A percentile compares a stretch with the other conserved stretches of the same genome.
phyloP scores from a whole-genome alignment of 805 yeast genomes.

The Metschnikowia colocasiae region DNA sequence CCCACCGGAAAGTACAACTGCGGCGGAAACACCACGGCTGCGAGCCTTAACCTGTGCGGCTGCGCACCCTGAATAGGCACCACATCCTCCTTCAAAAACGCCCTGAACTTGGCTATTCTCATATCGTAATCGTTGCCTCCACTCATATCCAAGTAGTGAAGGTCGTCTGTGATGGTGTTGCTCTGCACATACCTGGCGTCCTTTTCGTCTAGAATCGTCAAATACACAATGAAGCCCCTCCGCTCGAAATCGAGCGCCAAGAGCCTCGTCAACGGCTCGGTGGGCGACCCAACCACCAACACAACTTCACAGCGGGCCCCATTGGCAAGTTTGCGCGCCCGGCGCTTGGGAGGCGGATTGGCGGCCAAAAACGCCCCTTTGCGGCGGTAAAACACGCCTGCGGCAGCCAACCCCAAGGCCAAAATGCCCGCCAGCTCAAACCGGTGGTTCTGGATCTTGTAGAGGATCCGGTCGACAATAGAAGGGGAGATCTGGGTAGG shows the following conservation, averaged over 20 bases:
- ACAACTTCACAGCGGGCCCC: conserved; percentile 78
- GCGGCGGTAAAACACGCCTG: conserved; percentile 7
- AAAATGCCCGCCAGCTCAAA: conserved; percentile 7
- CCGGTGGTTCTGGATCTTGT: not conserved
- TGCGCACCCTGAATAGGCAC: conserved; percentile 56
- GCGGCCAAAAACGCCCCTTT: conserved; percentile 8
- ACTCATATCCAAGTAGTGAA: conserved; percentile 59
- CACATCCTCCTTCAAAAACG: conserved; percentile 50
- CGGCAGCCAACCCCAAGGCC: conserved; percentile 11
- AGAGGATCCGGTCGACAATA: not conserved
- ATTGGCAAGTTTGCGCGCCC: conserved; percentile 59
- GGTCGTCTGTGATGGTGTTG: conserved; percentile 62
- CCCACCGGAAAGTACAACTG: conserved; percentile 66
- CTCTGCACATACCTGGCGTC: conserved; percentile 49
- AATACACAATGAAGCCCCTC: conserved; percentile 77
- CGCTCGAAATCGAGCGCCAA: conserved; percentile 71
- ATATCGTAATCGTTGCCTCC: conserved; percentile 41
- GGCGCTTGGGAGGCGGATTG: conserved; percentile 29
- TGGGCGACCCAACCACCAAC: conserved; percentile 70
- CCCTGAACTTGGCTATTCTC: conserved; percentile 49
- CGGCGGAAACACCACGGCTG: conserved; percentile 69
- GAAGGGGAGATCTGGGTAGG: conserved; percentile 3
- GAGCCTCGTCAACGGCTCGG: conserved; percentile 66
- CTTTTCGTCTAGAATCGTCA: conserved; percentile 63
- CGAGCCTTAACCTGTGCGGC: conserved; percentile 52